Conservation (phyloP, 1,139 yeast genomes). For the Suhomyces terraborum region DNA sequence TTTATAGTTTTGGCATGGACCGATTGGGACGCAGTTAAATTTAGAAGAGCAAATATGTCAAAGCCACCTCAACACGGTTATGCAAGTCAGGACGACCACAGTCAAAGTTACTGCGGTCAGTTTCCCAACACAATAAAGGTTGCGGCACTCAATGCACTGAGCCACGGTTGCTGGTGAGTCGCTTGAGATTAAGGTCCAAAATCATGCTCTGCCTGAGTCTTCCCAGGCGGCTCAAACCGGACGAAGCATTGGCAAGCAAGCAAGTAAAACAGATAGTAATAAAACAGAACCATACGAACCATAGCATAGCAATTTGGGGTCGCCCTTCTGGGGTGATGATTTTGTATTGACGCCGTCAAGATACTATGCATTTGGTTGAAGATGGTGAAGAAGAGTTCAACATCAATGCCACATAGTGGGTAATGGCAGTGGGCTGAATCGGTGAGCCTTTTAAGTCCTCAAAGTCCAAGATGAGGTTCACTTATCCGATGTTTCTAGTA, state of each 20-base stretch:
- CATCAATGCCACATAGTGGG: too few relatives aligned
- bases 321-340: too few relatives aligned
- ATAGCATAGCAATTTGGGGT: too few relatives aligned
- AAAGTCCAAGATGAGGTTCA: too few relatives aligned
- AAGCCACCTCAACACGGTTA: constrained; percentile 10
- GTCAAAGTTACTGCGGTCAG: neutral
- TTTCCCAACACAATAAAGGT: neutral
- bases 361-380: too few relatives aligned
- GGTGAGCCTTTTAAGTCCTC: too few relatives aligned
- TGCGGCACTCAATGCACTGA: neutral
- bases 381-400: too few relatives aligned
- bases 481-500: too few relatives aligned
- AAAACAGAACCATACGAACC: neutral
- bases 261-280: too few relatives aligned
- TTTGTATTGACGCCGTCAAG: too few relatives aligned
- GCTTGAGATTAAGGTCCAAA: neutral
- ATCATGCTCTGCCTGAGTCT: neutral
- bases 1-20: constrained; percentile 5
- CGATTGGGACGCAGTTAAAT: constrained; percentile 5
- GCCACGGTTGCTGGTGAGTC: neutral
- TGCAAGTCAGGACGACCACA: neutral
- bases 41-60: constrained; percentile 9
- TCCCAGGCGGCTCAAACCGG: neutral
- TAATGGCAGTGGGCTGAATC: too few relatives aligned
- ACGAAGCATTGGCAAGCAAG: neutral